Conservation (phyloP, 257 asterid genomes). For the Striga asiatica region DNA sequence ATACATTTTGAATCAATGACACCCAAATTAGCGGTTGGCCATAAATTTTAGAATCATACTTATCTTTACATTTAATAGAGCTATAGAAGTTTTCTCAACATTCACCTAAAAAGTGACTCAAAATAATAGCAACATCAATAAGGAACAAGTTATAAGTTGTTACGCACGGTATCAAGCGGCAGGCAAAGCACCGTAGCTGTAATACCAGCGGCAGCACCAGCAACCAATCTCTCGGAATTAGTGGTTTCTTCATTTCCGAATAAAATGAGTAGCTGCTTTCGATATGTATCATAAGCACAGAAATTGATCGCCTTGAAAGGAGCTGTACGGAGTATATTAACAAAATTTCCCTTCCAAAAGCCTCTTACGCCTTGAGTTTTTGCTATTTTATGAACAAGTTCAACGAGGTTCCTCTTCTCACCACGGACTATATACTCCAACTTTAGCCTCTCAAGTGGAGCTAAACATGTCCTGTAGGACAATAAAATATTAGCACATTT, state of each 20-base stretch:
- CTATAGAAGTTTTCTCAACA: not conserved
- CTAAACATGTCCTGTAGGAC: conserved; percentile 71
- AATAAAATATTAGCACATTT: conserved; percentile 17
- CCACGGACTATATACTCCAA: conserved; percentile 90
- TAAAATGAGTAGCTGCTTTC: conserved; percentile 70
- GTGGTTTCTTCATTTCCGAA: conserved; percentile 76
- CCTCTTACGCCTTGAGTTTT: conserved; percentile 88
- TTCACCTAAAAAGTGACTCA: not conserved
- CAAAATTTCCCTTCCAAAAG: conserved; percentile 95
- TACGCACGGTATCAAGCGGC: conserved; percentile 92
- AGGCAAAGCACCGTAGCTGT: conserved; percentile 93
- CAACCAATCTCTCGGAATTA: conserved; percentile 65
- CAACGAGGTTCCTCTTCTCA: conserved; percentile 54
- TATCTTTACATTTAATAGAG: not conserved
- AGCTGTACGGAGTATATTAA: conserved; percentile 90
- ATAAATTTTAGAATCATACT: not conserved
- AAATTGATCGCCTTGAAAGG: conserved; percentile 97
- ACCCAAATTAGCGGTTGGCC: not conserved
- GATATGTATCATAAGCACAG: conserved; percentile 77
- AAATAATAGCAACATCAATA: not conserved
- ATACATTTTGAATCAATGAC: not conserved
- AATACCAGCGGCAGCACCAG: conserved; percentile 99
- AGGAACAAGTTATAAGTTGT: not conserved
- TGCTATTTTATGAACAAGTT: conserved; percentile 62
- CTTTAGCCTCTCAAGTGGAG: conserved; percentile 96